Conservation (phyloP, 1,284 basidiomycete genomes). For the Farysia itapuensis region DNA sequence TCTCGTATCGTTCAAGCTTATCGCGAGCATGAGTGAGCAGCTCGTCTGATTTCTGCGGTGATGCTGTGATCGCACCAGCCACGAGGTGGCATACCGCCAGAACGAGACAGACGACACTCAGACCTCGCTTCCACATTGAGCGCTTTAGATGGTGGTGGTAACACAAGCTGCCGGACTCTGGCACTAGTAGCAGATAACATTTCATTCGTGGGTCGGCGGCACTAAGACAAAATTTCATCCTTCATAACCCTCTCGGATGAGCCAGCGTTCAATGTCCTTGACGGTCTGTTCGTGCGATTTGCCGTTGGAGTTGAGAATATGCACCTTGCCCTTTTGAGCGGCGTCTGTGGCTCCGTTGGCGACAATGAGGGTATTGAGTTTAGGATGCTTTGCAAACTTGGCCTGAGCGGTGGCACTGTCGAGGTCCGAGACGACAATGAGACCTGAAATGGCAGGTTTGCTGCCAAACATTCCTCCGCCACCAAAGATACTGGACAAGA, state of each 20-base stretch:
- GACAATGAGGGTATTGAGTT: constrained; percentile 28
- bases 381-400: constrained; percentile 22
- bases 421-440: constrained; percentile 25
- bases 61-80: too few species aligned
- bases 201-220: too few species aligned
- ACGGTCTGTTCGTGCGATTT: constrained; percentile 12
- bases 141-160: too few species aligned
- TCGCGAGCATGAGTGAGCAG: not conserved
- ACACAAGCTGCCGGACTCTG: too few species aligned
- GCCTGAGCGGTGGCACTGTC: constrained; percentile 7
- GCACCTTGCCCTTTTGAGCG: constrained; percentile 13
- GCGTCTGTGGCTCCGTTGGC: constrained; percentile 5
- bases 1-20: not conserved
- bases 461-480: constrained; percentile 13
- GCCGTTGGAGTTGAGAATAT: constrained; percentile 3
- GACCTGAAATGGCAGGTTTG: constrained; percentile 17
- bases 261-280: constrained; percentile 33
- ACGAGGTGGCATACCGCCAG: too few species aligned
- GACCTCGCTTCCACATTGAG: too few species aligned
- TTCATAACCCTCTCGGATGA: constrained; percentile 29
- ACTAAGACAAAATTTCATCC: constrained; percentile 9
- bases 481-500: constrained; percentile 19
- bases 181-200: too few species aligned
- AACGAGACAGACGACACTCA: too few species aligned
- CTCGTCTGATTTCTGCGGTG: too few species aligned